Percentiles rank a stretch among this genome's conserved stretches.
Conservation (phyloP, 495 filamentous ascomycete species). For the Penicillium silybi region DNA sequence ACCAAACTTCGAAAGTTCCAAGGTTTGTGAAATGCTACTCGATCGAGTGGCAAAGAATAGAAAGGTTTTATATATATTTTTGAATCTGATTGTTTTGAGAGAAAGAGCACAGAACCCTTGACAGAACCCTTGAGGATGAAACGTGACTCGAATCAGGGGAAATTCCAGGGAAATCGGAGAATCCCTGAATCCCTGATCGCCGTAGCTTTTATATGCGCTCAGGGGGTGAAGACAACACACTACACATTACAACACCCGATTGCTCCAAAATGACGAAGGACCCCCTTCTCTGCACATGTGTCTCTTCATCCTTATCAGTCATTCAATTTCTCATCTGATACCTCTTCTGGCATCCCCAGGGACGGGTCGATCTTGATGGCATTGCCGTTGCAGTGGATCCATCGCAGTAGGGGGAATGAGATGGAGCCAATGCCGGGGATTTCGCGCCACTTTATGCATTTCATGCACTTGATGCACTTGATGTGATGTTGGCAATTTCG, state of each 20-base stretch:
- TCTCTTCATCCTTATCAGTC: neutral
- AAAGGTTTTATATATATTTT: neutral
- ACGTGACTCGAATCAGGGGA: slow-evolving; percentile 1
- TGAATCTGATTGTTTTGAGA: too few species aligned
- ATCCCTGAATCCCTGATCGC: neutral
- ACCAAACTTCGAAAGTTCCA: neutral
- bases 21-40: neutral
- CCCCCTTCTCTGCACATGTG: neutral
- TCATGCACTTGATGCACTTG: neutral
- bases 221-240: neutral
- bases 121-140: neutral
- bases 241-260: neutral
- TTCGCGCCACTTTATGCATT: neutral
- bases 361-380: neutral
- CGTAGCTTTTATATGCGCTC: neutral
- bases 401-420: neutral
- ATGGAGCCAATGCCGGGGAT: neutral
- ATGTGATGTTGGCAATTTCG: neutral
- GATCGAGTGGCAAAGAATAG: neutral
- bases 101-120: too few species aligned
- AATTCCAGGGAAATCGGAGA: neutral
- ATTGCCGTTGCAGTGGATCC: neutral
- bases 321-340: neutral
- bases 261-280: neutral
- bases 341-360: neutral